Conservation (phyloP, 805 yeast species). For the Pichia insulana region DNA sequence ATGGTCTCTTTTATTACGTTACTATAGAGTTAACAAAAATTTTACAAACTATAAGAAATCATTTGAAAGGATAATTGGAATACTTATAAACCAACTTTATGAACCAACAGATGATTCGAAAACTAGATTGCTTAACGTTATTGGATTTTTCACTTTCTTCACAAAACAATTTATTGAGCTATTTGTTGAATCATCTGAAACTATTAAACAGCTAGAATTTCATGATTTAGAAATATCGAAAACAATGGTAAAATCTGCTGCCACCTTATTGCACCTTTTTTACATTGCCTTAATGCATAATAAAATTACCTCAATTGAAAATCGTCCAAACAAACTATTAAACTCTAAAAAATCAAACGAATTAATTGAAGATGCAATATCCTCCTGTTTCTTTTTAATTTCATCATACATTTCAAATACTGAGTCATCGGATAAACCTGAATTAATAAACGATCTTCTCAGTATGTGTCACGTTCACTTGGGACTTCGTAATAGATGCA, state of each 20-base stretch:
- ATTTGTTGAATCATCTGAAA: not conserved
- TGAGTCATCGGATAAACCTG: slow-evolving; percentile 15
- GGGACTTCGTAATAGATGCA: slow-evolving; percentile 65
- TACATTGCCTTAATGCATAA: slow-evolving; percentile 47
- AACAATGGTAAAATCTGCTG: not conserved
- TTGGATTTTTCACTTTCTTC: slow-evolving; percentile 41
- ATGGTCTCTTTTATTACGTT: slow-evolving; percentile 64
- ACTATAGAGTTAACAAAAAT: slow-evolving; percentile 32
- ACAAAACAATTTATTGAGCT: slow-evolving; percentile 2
- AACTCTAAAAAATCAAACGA: slow-evolving; percentile 36
- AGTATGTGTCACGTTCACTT: slow-evolving; percentile 63
- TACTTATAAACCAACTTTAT: slow-evolving; percentile 33
- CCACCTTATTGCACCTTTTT: slow-evolving; percentile 31
- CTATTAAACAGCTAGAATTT: slow-evolving; percentile 4
- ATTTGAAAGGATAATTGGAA: slow-evolving; percentile 41
- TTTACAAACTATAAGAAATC: slow-evolving; percentile 36
- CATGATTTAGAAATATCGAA: not conserved
- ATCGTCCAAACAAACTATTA: slow-evolving; percentile 33
- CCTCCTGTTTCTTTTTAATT: slow-evolving; percentile 31
- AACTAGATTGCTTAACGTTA: slow-evolving; percentile 36
- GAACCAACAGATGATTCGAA: slow-evolving; percentile 26
- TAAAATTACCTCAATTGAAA: slow-evolving; percentile 34
- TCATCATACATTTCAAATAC: slow-evolving; percentile 30
- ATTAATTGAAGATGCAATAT: slow-evolving; percentile 37
- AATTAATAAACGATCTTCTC: slow-evolving; percentile 36